A percentile compares a stretch with the other conserved stretches of the same genome.
Conservation (phyloP, 345 rosid species). For the Eucalyptus polybractea region DNA sequence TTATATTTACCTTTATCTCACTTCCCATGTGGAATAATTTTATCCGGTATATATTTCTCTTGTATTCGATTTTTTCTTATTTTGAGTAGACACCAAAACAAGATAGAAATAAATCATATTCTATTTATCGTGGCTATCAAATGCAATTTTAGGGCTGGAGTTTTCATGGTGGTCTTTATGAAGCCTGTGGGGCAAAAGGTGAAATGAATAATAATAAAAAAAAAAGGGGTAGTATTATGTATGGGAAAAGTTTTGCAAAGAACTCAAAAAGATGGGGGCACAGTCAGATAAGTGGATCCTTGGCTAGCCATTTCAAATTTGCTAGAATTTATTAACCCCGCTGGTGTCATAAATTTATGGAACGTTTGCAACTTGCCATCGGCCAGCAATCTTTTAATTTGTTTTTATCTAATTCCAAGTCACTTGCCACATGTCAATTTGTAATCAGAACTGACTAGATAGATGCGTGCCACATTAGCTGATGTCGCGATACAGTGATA, state of each 20-base stretch:
- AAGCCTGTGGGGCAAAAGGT: background rate
- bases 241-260: background rate
- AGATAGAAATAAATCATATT: too few relatives aligned
- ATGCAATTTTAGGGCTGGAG: fast-evolving
- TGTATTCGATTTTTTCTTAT: fast-evolving
- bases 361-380: background rate
- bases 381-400: background rate
- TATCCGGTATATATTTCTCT: fast-evolving
- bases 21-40: fast-evolving
- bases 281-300: background rate
- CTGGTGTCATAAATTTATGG: background rate
- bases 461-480: background rate
- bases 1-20: fast-evolving
- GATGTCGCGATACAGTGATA: background rate
- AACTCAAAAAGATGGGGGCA: background rate
- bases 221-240: background rate
- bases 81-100: fast-evolving
- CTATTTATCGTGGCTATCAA: too few relatives aligned
- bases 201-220: fast-evolving
- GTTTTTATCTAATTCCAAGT: background rate
- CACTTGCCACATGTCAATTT: background rate
- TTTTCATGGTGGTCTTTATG: background rate
- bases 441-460: background rate
- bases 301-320: background rate
- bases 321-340: background rate